Evolutionary conservation across 2,329 filamentous ascomycete genomes (phyloP), one percentile per base, ranked within the genome.

Genomic region (Pseudocercospora pini-densiflorae): DNA sequence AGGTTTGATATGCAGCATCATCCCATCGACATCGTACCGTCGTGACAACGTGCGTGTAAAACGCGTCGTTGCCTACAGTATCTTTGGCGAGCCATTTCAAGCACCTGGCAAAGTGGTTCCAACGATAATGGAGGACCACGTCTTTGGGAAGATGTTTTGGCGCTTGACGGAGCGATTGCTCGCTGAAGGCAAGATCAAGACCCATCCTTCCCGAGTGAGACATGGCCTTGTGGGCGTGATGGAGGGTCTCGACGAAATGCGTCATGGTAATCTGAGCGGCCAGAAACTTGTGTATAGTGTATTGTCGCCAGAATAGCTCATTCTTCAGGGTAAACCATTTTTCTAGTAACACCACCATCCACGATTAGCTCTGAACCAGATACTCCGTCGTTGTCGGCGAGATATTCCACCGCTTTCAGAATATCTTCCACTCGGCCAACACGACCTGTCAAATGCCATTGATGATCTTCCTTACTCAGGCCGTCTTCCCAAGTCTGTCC

Each of bases 381-480:
- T 19, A 81, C 79, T 54, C 80, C 81, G 7, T 79, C 79, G 43
- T 71, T 79, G 12, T 76, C 77, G 24, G 77, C 72, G 16, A 82
- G 69, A 72, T 81, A 83, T 67, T 80, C 76, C 40, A 82, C 78
- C 4, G 81, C 79, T 61, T 71, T 75, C 19, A 74, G 68, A 47
- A 83, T 74, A 72, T 86, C 83, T 40, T 84, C 83, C 1, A 82
- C 82, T 65, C 79, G 82, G 1, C 84, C 84, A 4, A 85, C 84
- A 57, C 83, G 74, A 2, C 84, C 83, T 7, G 80, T 81, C 29
- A 83, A 76, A 74, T 86, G 84, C 83, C 83, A 86, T 59, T 73
- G 65, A 29, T 80, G 78, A 66, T 86, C 84, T 45, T 80, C 79
- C 64, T 80, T 75, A 1, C 73, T 79, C 68, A 85, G 69, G 0